These are phyloP conservation scores for Reticulascus tulasneorum DNA, from an alignment of 2,329 filamentous ascomycete species.

Conservation along the genomic window DNA sequence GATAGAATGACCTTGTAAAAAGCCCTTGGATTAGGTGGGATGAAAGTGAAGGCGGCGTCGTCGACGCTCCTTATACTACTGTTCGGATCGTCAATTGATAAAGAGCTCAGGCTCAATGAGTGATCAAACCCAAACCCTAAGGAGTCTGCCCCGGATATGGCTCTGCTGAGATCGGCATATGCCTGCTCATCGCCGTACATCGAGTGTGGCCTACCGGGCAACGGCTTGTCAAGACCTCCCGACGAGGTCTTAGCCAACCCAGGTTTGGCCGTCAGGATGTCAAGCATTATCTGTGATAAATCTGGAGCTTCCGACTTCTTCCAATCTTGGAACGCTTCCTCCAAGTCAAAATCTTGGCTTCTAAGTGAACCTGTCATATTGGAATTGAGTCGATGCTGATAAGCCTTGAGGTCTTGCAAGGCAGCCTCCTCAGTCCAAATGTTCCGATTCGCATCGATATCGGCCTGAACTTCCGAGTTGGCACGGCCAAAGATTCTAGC, in stretches of 20 bases:
- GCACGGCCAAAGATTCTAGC: constrained; percentile 80
- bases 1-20: constrained; percentile 81
- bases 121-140: constrained; percentile 54
- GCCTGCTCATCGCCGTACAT: constrained; percentile 45
- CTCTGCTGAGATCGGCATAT: constrained; percentile 49
- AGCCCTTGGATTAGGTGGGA: constrained; percentile 75
- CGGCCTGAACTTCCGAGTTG: constrained; percentile 75
- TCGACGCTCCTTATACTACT: constrained; percentile 51
- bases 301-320: constrained; percentile 85
- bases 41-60: constrained; percentile 77
- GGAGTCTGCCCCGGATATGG: constrained; percentile 43
- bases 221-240: constrained; percentile 43
- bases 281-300: constrained; percentile 88
- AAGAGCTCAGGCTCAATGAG: constrained; percentile 60
- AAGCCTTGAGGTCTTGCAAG: constrained; percentile 85
- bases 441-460: constrained; percentile 77
- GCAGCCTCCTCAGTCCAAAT: constrained; percentile 91
- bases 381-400: constrained; percentile 83
- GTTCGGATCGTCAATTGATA: constrained; percentile 58
- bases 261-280: constrained; percentile 81
- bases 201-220: constrained; percentile 40
- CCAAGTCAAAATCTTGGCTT: constrained; percentile 82
- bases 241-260: constrained; percentile 76
- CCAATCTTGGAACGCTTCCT: constrained; percentile 86
- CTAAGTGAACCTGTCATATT: constrained; percentile 73